These are phyloP conservation scores for Macrolepiota fuliginosa DNA, from an alignment of 768 basidiomycete genomes.

Conservation along the genomic window DNA sequence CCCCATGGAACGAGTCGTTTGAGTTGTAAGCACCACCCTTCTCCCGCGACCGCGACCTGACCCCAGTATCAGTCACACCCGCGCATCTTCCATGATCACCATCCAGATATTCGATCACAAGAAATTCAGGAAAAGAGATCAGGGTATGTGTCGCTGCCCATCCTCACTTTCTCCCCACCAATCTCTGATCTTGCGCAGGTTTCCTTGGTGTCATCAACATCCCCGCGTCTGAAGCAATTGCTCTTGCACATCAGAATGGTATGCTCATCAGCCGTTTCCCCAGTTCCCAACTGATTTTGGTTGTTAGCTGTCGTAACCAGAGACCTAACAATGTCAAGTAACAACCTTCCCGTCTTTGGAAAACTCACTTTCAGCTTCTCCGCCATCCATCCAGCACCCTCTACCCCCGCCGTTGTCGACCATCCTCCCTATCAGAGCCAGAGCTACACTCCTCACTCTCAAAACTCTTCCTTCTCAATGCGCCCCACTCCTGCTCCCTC, in stretches of 20 bases:
- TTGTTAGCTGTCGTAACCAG: conserved; percentile 60
- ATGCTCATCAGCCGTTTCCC: conserved; percentile 28
- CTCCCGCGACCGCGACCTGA: conserved; percentile 12
- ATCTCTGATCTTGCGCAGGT: conserved; percentile 28
- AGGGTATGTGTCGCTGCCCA: conserved; percentile 46
- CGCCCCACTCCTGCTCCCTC: conserved; percentile 7
- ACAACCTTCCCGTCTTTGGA: conserved; percentile 79
- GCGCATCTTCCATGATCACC: conserved; percentile 68
- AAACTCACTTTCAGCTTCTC: conserved; percentile 71
- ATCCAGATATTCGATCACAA: conserved; percentile 91
- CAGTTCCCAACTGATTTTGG: conserved; percentile 16
- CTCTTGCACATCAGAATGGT: conserved; percentile 44
- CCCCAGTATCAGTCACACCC: conserved; percentile 53
- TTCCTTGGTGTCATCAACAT: conserved; percentile 62
- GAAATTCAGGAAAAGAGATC: conserved; percentile 85
- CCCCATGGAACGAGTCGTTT: conserved; percentile 84
- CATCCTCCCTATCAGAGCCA: conserved; percentile 14
- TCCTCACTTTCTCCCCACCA: conserved; percentile 16
- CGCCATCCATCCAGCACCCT: conserved; percentile 29
- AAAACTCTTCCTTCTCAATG: neutral
- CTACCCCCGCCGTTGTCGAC: conserved; percentile 3
- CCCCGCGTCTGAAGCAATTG: conserved; percentile 50
- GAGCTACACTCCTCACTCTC: conserved; percentile 9
- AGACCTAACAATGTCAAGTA: conserved; percentile 73
- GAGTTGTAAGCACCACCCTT: conserved; percentile 59